phyloP scores from a whole-genome alignment of 768 basidiomycete genomes.

The Phaeotremella fagi region DNA sequence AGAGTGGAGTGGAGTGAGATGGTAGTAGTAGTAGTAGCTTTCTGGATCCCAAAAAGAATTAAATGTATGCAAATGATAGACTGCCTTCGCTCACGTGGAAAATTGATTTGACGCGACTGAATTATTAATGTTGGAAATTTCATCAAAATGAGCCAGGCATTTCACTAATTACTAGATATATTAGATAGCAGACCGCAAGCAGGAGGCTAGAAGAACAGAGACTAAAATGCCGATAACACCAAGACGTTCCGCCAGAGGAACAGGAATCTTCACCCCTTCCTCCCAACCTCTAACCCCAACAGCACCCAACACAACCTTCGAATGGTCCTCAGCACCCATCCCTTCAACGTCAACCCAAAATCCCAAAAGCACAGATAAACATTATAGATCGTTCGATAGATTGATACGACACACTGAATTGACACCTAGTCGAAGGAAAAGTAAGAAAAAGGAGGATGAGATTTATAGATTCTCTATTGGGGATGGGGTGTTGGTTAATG shows the following conservation, averaged over 20 bases:
- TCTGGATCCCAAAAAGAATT: no score
- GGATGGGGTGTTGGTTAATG: slow-evolving; percentile 40
- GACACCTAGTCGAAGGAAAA: slow-evolving; percentile 11
- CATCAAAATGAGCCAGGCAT: neutral
- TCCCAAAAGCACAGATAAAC: neutral
- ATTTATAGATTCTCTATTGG: slow-evolving; percentile 37
- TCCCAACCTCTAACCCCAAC: slow-evolving; percentile 2
- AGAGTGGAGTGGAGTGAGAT: no score
- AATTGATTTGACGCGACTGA: neutral
- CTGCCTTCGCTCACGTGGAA: no score
- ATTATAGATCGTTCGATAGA: neutral
- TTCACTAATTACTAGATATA: neutral
- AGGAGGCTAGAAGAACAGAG: no score
- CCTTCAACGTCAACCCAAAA: neutral
- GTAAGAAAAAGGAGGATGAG: slow-evolving; percentile 19
- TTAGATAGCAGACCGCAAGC: no score
- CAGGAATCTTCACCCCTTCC: slow-evolving; percentile 34
- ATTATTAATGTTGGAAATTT: no score
- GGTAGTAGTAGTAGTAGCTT: no score
- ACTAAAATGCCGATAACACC: slow-evolving; percentile 27
- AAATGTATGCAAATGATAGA: no score
- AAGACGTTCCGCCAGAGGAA: slow-evolving; percentile 33
- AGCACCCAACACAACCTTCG: slow-evolving; percentile 22
- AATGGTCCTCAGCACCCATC: slow-evolving; percentile 28
- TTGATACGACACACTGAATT: neutral